Base-by-base conservation (phyloP, 139 green algal species). In the Coccomyxa sp. region DNA sequence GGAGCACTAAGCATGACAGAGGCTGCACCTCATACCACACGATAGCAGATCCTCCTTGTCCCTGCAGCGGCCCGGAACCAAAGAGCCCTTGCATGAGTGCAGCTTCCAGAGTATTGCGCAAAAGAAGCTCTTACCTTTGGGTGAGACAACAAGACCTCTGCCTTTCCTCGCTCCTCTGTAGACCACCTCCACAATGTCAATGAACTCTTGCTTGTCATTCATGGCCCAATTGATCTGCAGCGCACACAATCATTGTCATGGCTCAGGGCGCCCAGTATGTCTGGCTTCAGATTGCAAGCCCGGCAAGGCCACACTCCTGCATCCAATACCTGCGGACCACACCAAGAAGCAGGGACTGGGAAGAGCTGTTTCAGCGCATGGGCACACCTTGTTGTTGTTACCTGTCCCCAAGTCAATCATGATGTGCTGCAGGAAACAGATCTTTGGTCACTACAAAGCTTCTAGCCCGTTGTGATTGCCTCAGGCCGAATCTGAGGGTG, bases 121-220 rank as follows among this genome's bases (percentile, higher is more conserved):
- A 70, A 8, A 18, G 24, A 9, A 77, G 16, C n/a, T 33, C 2
- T n/a, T n/a, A 84, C 85, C 87, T 84, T 98, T 98, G 0, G 96
- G 96, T 0, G 93, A 97, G 8, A 99, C 94, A 31, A 99, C 96
- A 54, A 99, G 88, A 89, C 96, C 96, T 0, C 96, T 78, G 0
- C 95, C 95, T 64, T 98, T 98, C 1, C 95, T 78, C 24, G 95
- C 95, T 0, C 95, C 95, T 0, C 94, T 82, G 81, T 97, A 99
- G 5, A 99, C 93, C 14, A 86, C 91, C 84, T 99, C 96, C 8
- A 98, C 92, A 39, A 99, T 98, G 77, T 99, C 96, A 29, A 99
- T 96, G 82, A 99, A 98, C 88, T 99, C 96, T 81, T 99, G 96
- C 92, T 99, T 99, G 85, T 99, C 93, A n/a, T 85, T 95, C 88